Evolutionary conservation across 495 filamentous ascomycete species (phyloP), one percentile per base, ranked within the genome.

Genomic region (Xylaria sp.): DNA sequence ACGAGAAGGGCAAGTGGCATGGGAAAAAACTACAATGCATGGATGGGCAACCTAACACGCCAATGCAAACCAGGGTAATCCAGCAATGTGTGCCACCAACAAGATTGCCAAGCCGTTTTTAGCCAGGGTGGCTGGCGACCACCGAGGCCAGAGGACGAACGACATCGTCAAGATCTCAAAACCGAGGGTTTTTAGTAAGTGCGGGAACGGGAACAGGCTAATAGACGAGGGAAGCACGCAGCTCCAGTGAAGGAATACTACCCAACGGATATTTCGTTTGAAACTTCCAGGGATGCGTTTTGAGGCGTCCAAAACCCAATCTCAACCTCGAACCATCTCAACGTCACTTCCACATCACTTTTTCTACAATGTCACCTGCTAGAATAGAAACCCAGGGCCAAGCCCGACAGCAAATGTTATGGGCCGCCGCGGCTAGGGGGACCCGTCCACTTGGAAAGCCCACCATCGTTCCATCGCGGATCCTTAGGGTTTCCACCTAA

Each of bases 1-100:
- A 69, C 69, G 59, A 61, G 74, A 72, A 68, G 61, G 69, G 71
- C 71, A 64, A 75, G 72, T 74, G 66, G 67, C 72, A 75, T 72
- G 68, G 71, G 46, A 35, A 48, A 61, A 76, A 75, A 71, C 68
- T 67, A 71, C 67, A 73, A 72, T 76, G 74, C 74, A 78, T 52
- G 70, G 72, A 72, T 73, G 71, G 58, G 40, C 62, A 35, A 35
- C 26, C 19, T n/a, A 40, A 48, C 50, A 43, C 12, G 35, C 64
- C 31, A 41, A 41, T 35, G 48, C 31, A 46, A 52, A 55, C 44
- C 31, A 55, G 48, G 64, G 33, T 40, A 55, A 55, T 41, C 21
- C 64, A 55, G 35, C 64, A 41, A 21, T 67, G 64, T 41, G 64
- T 67, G 64, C 64, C 48, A 55, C 33, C 64, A 67, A 41, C 64